Conservation (phyloP, 768 basidiomycete genomes). For the Cantharellus cinnabarinus region DNA sequence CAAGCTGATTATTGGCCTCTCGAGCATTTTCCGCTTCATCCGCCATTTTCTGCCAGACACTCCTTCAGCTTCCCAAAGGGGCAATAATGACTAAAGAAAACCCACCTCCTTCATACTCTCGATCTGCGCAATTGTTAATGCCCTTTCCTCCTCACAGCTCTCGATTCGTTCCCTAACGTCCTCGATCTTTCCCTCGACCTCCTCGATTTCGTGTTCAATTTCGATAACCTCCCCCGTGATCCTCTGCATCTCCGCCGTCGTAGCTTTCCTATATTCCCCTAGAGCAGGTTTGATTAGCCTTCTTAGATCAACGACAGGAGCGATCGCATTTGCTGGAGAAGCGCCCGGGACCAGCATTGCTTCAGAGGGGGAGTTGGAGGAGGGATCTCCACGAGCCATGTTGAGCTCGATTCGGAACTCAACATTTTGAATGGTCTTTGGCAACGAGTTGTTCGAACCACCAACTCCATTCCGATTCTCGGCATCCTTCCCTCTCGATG, state of each 20-base stretch:
- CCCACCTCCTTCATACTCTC: not conserved
- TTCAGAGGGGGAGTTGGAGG: constrained; percentile 23
- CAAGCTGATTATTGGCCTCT: not conserved
- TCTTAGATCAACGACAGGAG: not conserved
- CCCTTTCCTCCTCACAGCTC: not conserved
- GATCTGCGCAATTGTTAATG: not conserved
- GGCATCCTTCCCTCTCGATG: no score
- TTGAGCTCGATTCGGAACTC: constrained; percentile 71
- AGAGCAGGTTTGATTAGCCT: not conserved
- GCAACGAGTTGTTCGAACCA: constrained; percentile 24
- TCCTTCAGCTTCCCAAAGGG: not conserved
- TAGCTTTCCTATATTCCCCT: not conserved
- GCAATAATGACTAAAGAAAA: not conserved
- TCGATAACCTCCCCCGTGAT: not conserved
- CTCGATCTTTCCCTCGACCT: not conserved
- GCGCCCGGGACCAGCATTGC: no score
- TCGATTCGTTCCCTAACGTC: not conserved
- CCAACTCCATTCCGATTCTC: no score
- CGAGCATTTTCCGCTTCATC: not conserved
- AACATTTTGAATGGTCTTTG: constrained; percentile 46
- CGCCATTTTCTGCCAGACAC: not conserved
- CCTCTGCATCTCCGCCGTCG: not conserved
- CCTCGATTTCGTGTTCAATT: not conserved
- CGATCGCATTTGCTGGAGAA: no score
- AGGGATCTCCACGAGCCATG: constrained; percentile 48